Percentiles rank a stretch among this genome's conserved stretches.
Evolutionary conservation across 2,329 filamentous ascomycete genomes (phyloP).

Genomic region (Grosmannia serpens): DNA sequence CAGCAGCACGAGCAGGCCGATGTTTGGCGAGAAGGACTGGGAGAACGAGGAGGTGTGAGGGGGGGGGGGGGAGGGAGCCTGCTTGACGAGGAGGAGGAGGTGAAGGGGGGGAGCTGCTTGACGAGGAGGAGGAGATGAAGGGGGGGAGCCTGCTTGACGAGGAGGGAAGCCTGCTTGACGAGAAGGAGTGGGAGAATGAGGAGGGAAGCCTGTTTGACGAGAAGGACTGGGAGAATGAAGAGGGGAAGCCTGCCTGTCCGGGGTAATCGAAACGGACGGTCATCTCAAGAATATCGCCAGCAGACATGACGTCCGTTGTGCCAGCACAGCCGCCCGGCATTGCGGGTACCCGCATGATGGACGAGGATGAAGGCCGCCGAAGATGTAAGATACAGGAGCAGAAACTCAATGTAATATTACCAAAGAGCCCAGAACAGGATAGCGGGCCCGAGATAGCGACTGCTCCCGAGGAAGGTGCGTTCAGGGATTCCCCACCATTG

Average conservation of each 20-base stretch:
- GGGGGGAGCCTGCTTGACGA: no score
- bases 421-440: neutral
- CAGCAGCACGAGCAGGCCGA: conserved; percentile 32
- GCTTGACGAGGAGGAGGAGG: no score
- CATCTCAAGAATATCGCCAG: no score
- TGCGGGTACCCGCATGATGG: no score
- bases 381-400: neutral
- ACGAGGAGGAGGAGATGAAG: neutral
- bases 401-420: neutral
- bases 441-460: no score
- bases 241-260: no score
- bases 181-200: no score
- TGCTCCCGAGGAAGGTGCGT: neutral
- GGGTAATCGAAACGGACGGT: no score
- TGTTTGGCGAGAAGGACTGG: conserved; percentile 55
- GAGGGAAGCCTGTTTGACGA: neutral
- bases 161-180: neutral
- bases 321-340: no score
- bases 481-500: neutral
- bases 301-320: neutral
- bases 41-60: conserved; percentile 49
- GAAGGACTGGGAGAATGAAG: neutral
- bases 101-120: neutral
- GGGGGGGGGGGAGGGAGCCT: neutral
- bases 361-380: no score